Evolutionary conservation across 2,329 filamentous ascomycete species (phyloP), one percentile per base, ranked within the genome.

Genomic region (Beauveria caledonica): DNA sequence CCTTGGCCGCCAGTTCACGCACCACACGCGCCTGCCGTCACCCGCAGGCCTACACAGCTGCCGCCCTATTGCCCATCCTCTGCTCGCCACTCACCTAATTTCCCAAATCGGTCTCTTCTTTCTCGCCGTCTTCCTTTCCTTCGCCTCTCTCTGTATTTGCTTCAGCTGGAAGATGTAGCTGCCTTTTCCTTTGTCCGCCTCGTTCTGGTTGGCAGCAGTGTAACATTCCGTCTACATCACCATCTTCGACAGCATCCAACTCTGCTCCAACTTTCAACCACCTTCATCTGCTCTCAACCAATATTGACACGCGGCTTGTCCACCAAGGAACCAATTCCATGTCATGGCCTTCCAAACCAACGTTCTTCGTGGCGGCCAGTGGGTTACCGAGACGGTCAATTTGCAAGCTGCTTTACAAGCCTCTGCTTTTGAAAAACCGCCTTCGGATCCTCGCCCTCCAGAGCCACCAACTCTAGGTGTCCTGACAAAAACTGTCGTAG

Each of bases 401-500:
- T 63, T 81, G 60, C 66, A 76, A 63, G 72, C 72, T 55, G 71
- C 77, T 48, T 68, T 81, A 53, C 75, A 73, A 52, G 73, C 71
- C 46, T 74, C 73, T 57, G 65, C 67, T 45, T 66, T 63, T 55
- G 67, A 70, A 61, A 75, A 69, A 62, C 66, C 66, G 46, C 59
- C 68, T 6, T 66, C 69, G 36, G 70, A 67, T 21, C 71, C 67
- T 36, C 69, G 64, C 55, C 13, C 15, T 23, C 68, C 72, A 68
- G 60, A 74, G 55, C 74, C 77, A 33, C 84, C 87, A 6, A 74
- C 73, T 21, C 82, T 86, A 62, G 94, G 91, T 4, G 69, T 97
- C 36, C 78, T 97, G 50, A 90, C 90, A 1, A 86, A 83, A 68
- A 96, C 92, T 0, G 71, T 96, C 33, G 78, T 93, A 55, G 82